Conservation (phyloP, 768 basidiomycete genomes). For the Ephemerocybe angulata region DNA sequence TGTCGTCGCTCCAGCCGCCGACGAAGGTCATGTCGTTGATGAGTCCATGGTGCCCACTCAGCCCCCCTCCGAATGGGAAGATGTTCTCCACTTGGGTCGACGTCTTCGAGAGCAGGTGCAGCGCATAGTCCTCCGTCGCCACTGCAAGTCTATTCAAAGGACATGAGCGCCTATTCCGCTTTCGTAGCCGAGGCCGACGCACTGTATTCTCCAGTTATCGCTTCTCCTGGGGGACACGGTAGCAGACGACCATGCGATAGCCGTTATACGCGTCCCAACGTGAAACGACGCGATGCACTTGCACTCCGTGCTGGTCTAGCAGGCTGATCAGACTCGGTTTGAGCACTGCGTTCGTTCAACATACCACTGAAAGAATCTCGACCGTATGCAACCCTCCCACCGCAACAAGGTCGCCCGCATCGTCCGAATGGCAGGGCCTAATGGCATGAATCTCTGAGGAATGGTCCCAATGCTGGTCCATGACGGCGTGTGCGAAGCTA, state of each 20-base stretch:
- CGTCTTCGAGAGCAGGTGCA: conserved; percentile 65
- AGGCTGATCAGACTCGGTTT: conserved; percentile 8
- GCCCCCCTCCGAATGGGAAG: conserved; percentile 73
- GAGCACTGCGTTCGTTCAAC: conserved; percentile 19
- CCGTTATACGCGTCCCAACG: conserved; percentile 65
- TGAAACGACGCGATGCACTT: conserved; percentile 66
- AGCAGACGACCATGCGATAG: conserved; percentile 75
- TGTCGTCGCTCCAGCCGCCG: conserved; percentile 67
- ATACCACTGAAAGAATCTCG: conserved; percentile 62
- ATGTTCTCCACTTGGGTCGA: conserved; percentile 45
- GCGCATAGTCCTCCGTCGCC: conserved; percentile 64
- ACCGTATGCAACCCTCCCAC: conserved; percentile 72
- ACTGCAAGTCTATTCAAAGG: conserved; percentile 56
- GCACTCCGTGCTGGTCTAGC: conserved; percentile 41
- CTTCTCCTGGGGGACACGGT: conserved; percentile 62
- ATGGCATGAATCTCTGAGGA: conserved; percentile 59
- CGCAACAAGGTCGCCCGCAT: conserved; percentile 67
- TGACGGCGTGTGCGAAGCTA: conserved; percentile 20
- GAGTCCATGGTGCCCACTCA: conserved; percentile 77
- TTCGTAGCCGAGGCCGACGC: conserved; percentile 21
- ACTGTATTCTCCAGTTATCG: conserved; percentile 75
- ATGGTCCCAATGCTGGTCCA: conserved; percentile 62
- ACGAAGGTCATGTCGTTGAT: conserved; percentile 79
- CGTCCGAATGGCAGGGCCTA: conserved; percentile 59
- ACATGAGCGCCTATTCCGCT: not conserved